These are phyloP conservation scores for Hypsizygus marmoreus DNA, from an alignment of 768 basidiomycete species.

Conservation along the genomic window DNA sequence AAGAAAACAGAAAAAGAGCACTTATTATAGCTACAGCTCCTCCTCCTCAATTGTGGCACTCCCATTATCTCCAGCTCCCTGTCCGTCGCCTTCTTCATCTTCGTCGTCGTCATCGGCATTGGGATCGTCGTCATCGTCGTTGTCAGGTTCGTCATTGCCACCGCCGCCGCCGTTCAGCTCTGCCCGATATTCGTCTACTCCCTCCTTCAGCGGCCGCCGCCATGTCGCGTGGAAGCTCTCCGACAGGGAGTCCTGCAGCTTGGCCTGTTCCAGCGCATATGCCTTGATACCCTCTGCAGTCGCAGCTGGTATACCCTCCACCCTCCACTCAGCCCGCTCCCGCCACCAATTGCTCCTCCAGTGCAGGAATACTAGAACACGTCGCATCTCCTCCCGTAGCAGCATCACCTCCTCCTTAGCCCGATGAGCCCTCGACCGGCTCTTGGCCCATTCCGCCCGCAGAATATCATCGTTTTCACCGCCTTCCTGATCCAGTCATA, in stretches of 20 bases:
- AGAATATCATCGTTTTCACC: slow-evolving; percentile 8
- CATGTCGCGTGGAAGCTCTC: neutral
- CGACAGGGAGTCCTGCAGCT: neutral
- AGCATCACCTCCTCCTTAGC: slow-evolving; percentile 24
- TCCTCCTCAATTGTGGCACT: too few relatives aligned
- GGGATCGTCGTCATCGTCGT: too few relatives aligned
- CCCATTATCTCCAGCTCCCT: too few relatives aligned
- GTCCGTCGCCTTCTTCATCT: too few relatives aligned
- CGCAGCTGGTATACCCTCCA: neutral
- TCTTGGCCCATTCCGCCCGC: slow-evolving; percentile 22
- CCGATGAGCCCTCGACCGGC: slow-evolving; percentile 15
- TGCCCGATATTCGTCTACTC: neutral
- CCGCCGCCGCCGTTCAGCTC: neutral
- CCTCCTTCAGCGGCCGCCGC: neutral
- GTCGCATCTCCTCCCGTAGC: slow-evolving; percentile 27
- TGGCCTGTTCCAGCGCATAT: slow-evolving; percentile 1
- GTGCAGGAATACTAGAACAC: slow-evolving; percentile 19
- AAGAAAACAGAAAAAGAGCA: too few relatives aligned
- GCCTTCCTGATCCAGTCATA: neutral
- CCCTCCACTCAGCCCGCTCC: neutral
- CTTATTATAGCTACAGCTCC: too few relatives aligned
- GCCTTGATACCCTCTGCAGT: neutral
- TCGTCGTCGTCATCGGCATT: too few relatives aligned
- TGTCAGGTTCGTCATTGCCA: neutral
- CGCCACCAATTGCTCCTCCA: slow-evolving; percentile 24